Evolutionary conservation across 2,329 filamentous ascomycete species (phyloP).

Genomic region (Furcasterigmium sp.): DNA sequence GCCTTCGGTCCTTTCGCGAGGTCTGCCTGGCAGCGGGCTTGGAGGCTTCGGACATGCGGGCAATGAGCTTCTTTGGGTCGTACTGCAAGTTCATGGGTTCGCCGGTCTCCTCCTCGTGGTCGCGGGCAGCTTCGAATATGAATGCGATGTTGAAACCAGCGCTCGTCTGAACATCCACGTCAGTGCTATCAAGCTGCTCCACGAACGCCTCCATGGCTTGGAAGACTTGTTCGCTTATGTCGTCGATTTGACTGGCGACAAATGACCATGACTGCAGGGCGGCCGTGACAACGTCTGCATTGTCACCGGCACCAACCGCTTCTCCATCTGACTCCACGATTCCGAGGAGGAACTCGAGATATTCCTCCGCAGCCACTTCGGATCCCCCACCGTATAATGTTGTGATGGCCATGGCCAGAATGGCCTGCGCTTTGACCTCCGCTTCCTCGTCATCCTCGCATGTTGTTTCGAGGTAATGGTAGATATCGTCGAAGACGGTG

Average conservation of each 20-base stretch:
- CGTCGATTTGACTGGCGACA: slow-evolving; percentile 70
- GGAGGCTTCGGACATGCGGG: slow-evolving; percentile 41
- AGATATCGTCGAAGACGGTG: slow-evolving; percentile 58
- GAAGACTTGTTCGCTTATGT: slow-evolving; percentile 66
- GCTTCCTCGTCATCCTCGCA: slow-evolving; percentile 64
- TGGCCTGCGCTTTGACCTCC: slow-evolving; percentile 61
- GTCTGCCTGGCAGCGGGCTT: slow-evolving; percentile 42
- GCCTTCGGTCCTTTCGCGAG: slow-evolving; percentile 42
- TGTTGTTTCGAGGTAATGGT: slow-evolving; percentile 51
- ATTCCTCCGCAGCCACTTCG: slow-evolving; percentile 60
- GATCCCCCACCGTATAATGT: slow-evolving; percentile 72
- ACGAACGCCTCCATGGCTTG: slow-evolving; percentile 74
- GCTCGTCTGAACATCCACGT: slow-evolving; percentile 68
- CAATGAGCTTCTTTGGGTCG: slow-evolving; percentile 42
- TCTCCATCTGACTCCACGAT: slow-evolving; percentile 77
- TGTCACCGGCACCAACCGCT: slow-evolving; percentile 65
- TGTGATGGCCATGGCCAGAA: slow-evolving; percentile 69
- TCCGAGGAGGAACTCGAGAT: slow-evolving; percentile 71
- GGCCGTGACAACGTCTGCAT: slow-evolving; percentile 64
- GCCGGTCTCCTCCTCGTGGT: slow-evolving; percentile 42
- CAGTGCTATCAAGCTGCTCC: slow-evolving; percentile 75
- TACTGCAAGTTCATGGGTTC: slow-evolving; percentile 44
- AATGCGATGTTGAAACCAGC: slow-evolving; percentile 78
- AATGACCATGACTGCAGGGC: slow-evolving; percentile 77
- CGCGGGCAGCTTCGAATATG: slow-evolving; percentile 66